These are phyloP conservation scores for Nelumbo lutea DNA, from an alignment of 164 flowering plant species.

Conservation along the genomic window DNA sequence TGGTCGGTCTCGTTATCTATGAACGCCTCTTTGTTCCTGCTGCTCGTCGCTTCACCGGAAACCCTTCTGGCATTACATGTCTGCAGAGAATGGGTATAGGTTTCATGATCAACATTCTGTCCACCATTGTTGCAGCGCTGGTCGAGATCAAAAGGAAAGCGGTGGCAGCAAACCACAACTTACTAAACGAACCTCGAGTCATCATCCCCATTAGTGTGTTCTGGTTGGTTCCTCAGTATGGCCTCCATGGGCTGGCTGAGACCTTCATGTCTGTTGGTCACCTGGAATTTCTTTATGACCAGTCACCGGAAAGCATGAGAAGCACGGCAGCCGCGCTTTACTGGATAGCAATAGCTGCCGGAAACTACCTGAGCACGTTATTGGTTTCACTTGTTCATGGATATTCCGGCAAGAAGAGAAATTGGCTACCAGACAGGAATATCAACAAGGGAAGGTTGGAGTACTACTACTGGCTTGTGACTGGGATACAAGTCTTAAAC, in stretches of 20 bases:
- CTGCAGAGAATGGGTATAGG: constrained; percentile 45
- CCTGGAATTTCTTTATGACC: constrained; percentile 49
- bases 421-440: constrained; percentile 64
- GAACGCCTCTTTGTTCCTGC: constrained; percentile 17
- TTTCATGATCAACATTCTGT: constrained; percentile 30
- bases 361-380: constrained; percentile 51
- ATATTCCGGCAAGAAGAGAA: constrained; percentile 34
- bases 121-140: constrained; percentile 31
- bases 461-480: constrained; percentile 51
- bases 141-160: constrained; percentile 48
- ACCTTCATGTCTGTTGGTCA: constrained; percentile 42
- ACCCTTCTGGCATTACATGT: constrained; percentile 8
- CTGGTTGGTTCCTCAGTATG: constrained; percentile 47
- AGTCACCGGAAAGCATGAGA: constrained; percentile 56
- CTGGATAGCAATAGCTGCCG: constrained; percentile 42
- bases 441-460: constrained; percentile 61
- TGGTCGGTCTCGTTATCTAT: constrained; percentile 5
- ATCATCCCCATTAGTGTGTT: constrained; percentile 46
- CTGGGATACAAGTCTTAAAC: constrained; percentile 48
- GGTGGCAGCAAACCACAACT: constrained; percentile 33
- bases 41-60: constrained; percentile 4
- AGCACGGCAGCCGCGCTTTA: constrained; percentile 47
- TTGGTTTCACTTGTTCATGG: constrained; percentile 48
- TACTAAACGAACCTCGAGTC: constrained; percentile 38
- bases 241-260: constrained; percentile 42